These are phyloP conservation scores for Neonectria sp. DNA, from an alignment of 2,329 filamentous ascomycete species.

Conservation along the genomic window DNA sequence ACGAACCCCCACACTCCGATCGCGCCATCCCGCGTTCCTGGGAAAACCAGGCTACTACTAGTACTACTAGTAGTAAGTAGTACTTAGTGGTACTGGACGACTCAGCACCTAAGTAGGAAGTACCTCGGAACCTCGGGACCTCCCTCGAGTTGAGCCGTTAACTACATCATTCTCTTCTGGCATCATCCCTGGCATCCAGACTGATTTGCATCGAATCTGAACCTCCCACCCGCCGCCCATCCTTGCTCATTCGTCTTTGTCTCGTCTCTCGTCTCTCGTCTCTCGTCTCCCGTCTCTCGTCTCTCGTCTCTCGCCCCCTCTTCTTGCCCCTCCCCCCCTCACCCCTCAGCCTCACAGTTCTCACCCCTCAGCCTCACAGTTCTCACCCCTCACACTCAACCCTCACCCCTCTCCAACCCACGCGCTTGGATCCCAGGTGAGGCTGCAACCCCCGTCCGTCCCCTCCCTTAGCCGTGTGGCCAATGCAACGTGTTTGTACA, in stretches of 20 bases:
- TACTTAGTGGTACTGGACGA: too few relatives aligned
- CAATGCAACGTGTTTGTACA: neutral
- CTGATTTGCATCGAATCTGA: constrained; percentile 8
- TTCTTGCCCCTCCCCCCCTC: constrained; percentile 2
- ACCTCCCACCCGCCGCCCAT: constrained; percentile 6
- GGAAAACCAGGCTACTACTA: constrained; percentile 29
- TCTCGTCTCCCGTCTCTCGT: neutral
- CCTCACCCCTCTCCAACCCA: neutral
- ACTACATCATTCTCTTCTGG: constrained; percentile 17
- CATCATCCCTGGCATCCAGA: constrained; percentile 20
- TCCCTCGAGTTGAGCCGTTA: neutral
- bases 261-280: too few relatives aligned
- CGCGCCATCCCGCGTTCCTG: constrained; percentile 43
- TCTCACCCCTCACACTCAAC: neutral
- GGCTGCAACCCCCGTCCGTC: constrained; percentile 4
- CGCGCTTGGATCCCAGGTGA: constrained; percentile 19
- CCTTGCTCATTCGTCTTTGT: neutral
- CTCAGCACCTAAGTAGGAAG: too few relatives aligned
- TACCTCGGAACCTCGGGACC: too few relatives aligned
- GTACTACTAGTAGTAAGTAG: too few relatives aligned
- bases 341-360: neutral
- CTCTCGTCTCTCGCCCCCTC: neutral
- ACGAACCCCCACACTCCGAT: constrained; percentile 39
- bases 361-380: neutral
- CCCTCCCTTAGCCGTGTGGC: constrained; percentile 7